Conservation (phyloP, 495 filamentous ascomycete species). For the Hypoxylon trugodes region DNA sequence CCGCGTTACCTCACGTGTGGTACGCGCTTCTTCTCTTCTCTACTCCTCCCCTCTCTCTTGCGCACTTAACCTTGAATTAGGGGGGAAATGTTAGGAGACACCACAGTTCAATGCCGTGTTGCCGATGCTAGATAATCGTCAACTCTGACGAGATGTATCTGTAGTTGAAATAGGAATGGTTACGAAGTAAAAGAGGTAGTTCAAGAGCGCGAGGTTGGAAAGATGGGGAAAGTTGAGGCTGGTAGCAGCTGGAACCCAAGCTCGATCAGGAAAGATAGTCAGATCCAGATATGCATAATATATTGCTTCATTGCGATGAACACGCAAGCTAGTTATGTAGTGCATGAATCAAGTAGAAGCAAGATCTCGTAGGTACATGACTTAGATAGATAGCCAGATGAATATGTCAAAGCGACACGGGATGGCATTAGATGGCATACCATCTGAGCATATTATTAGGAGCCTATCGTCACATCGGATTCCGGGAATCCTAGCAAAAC, state of each 20-base stretch:
- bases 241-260: conserved; percentile 32
- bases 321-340: conserved; percentile 9
- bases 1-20: conserved; percentile 37
- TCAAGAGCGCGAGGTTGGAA: conserved; percentile 13
- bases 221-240: conserved; percentile 38
- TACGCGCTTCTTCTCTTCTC: conserved; percentile 14
- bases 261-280: conserved; percentile 32
- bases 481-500: no score
- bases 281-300: conserved; percentile 29
- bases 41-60: no score
- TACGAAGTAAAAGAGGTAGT: conserved; percentile 20
- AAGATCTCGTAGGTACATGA: conserved; percentile 13
- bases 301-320: conserved; percentile 24
- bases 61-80: conserved; percentile 22
- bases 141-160: conserved; percentile 14
- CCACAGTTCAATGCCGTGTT: conserved; percentile 28
- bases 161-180: conserved; percentile 31
- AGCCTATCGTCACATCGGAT: no score
- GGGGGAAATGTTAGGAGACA: conserved; percentile 11
- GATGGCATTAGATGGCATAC: conserved; percentile 27
- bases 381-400: no score
- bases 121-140: conserved; percentile 15
- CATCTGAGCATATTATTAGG: neutral
- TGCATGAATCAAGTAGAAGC: conserved; percentile 19
- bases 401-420: no score